Evolutionary conservation across 2,329 filamentous ascomycete species (phyloP), one percentile per base, ranked within the genome.

Genomic region (Pestalotiopsis sp.): DNA sequence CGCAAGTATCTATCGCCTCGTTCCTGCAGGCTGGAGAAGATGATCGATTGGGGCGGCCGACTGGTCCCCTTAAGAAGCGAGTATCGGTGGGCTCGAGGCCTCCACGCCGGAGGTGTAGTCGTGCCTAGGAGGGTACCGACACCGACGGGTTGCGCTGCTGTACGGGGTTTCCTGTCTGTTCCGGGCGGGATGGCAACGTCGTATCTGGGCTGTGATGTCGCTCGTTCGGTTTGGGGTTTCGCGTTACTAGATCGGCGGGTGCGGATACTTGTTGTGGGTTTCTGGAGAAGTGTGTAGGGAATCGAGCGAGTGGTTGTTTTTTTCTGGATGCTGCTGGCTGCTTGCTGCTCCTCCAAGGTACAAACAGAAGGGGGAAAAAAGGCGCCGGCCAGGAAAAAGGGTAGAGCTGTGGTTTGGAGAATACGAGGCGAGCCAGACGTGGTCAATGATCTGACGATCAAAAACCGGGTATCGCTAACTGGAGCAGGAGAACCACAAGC

Each of bases 21-120:
- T 20, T 20, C 17, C 17, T n/a, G 20, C 17, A 52, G 20, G 45
- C 20, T 52, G n/a, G 45, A n/a, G 45, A 52, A 52, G 20, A 36
- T 36, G 31, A 36, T 36, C 31, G 31, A 36, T 36, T 36, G 23
- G n/a, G 41, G 49, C 14, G 25, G 49, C 27, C 20, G 49, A 23
- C 7, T n/a, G 6, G 64, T 31, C 25, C 36, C 36, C 17, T 49
- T 62, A 45, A 66, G 58, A 52, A 60, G 62, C 67, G 41, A 58
- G 52, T 36, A 36, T 65, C 61, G 41, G 60, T 65, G 67, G 67
- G 63, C 67, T 68, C 67, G 67, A 68, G 67, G 67, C 67, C 67
- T 68, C 67, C 67, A 63, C 67, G 67, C 63, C 67, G 57, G 57
- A 57, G 40, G 36, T 61, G 57, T n/a, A 45, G 63, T 64, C 40